Evolutionary conservation across 176 grass and related monocot genomes (phyloP).

Genomic region (Aegilops tauschii): DNA sequence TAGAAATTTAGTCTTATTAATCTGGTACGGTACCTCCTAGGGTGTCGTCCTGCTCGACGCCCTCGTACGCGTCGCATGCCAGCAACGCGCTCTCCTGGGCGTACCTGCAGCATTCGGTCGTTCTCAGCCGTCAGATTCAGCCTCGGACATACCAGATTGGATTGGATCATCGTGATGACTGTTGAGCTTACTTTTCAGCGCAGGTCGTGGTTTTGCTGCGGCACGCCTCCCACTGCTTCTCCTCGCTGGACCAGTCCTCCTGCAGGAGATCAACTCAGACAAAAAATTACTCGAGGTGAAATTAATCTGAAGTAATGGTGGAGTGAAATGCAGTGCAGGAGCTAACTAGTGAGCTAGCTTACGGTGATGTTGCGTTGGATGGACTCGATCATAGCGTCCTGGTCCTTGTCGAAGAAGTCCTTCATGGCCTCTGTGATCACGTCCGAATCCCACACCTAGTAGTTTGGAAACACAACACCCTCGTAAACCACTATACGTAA

Average conservation of each 20-base stretch:
- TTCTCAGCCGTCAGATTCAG: neutral
- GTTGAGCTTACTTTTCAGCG: slow-evolving; percentile 29
- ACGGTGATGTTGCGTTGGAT: slow-evolving; percentile 88
- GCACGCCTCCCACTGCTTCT: slow-evolving; percentile 56
- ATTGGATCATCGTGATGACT: no score
- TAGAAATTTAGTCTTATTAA: neutral
- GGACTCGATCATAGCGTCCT: slow-evolving; percentile 58
- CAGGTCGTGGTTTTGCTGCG: slow-evolving; percentile 35
- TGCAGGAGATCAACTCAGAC: neutral
- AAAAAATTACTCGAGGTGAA: neutral
- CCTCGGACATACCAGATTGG: neutral
- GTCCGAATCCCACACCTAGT: slow-evolving; percentile 76
- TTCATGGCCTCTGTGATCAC: slow-evolving; percentile 83
- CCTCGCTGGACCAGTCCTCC: slow-evolving; percentile 47
- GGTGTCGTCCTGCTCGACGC: slow-evolving; percentile 42
- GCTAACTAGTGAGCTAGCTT: neutral
- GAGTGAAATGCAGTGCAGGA: neutral
- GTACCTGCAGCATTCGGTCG: slow-evolving; percentile 19
- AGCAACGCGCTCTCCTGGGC: slow-evolving; percentile 46
- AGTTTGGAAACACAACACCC: neutral
- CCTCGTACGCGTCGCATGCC: slow-evolving; percentile 48
- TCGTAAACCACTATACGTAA: neutral
- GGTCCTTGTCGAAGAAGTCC: slow-evolving; percentile 65
- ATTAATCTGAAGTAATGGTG: neutral
- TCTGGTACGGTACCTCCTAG: slow-evolving; percentile 38